Percentiles rank a stretch among this genome's conserved stretches.
phyloP scores from a whole-genome alignment of 495 filamentous ascomycete genomes.

The Neurospora sublineolata region DNA sequence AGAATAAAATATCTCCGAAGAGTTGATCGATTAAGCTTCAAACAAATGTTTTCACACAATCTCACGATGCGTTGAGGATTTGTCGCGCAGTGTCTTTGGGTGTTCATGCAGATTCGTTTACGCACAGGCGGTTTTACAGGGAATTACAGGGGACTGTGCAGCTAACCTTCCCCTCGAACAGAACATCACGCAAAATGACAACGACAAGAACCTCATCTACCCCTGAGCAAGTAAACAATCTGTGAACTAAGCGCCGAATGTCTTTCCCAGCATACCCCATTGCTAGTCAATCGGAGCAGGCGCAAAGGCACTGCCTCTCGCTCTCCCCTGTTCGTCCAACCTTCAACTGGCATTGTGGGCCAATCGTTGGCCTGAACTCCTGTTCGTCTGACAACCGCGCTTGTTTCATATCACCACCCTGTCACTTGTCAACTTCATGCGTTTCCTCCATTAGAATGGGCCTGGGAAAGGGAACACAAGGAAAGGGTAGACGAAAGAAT shows the following conservation, averaged over 20 bases:
- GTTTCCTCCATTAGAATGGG: neutral
- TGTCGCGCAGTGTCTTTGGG: neutral
- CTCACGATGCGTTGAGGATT: neutral
- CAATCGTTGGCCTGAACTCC: neutral
- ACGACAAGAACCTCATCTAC: neutral
- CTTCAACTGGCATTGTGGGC: neutral
- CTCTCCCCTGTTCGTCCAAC: neutral
- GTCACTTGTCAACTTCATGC: slow-evolving; percentile 1
- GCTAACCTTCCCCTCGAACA: neutral
- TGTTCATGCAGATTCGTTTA: neutral
- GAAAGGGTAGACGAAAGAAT: neutral
- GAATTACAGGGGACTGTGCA: neutral
- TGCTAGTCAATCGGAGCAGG: neutral
- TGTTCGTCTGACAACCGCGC: slow-evolving; percentile 2
- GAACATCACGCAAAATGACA: neutral
- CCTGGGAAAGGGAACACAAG: neutral
- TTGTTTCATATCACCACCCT: slow-evolving; percentile 2
- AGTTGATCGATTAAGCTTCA: neutral
- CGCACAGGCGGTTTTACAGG: neutral
- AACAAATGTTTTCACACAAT: neutral
- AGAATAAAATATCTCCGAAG: neutral
- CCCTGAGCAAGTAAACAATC: neutral
- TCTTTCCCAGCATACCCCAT: neutral
- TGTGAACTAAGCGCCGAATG: neutral
- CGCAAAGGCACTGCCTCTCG: neutral